Evolutionary conservation across 345 rosid genomes (phyloP), one percentile per base, ranked within the genome.

Genomic region (Brassica cretica): DNA sequence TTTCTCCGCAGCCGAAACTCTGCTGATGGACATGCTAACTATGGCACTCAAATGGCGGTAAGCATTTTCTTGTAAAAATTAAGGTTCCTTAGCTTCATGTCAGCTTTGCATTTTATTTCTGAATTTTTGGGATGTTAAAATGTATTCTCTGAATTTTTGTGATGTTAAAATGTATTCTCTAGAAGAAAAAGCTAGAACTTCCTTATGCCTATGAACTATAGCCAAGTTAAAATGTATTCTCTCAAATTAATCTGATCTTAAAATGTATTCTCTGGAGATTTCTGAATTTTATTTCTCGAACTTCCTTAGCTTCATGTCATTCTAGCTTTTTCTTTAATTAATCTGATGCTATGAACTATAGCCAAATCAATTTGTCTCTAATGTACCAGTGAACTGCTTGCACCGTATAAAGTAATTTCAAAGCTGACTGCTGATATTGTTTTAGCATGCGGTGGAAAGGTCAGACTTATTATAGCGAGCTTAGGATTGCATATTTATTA

Each of bases 11-110:
- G 82, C 82, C 83, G 97, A 63, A 89, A 84, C 80, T 84, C 91
- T 33, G 85, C 86, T 14, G 98, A 94, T 83, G 98, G 98, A 73
- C 92, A 89, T 87, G 88, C 91, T 68, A 89, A 83, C 85, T 94
- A 87, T 74, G 98, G 98, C 70, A 86, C 87, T 58, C 98, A 94
- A 81, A 92, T 89, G 98, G 91, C 90, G 32, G 98, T 92, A 84
- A 88, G 96, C 68, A 75, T 37, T 53, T 29, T 41, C 8, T 30
- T 29, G 63, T 55, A 51, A 60, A 51, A 60, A 64, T 53, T 62
- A 65, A 70, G 41, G 27, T 39, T 73, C 64, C 8, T 27, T 69
- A 4, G 12, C 75, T 63, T 61, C 46, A 74, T 69, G 46, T 37
- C 9, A 39, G n/a, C 68, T 49, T 64, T 41, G 64, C 55, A 60